Percentiles rank a stretch among this genome's conserved stretches.
Evolutionary conservation across 768 basidiomycete species (phyloP).

Genomic region (Leccinum longicurvipes): DNA sequence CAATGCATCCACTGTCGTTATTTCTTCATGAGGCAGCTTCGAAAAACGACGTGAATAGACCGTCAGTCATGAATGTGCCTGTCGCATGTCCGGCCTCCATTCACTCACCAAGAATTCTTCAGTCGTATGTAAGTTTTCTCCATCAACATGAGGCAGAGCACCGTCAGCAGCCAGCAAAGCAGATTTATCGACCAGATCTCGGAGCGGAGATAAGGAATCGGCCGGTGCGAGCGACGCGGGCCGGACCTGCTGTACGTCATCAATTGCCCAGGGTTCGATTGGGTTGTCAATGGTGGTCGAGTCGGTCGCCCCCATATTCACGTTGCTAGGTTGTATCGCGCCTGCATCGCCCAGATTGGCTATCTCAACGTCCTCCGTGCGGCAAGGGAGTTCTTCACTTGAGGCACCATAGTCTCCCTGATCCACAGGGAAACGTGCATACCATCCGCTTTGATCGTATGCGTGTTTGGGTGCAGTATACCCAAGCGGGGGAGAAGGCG

Average conservation of each 20-base stretch:
- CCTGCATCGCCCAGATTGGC: conserved; percentile 4
- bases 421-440: conserved; percentile 11
- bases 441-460: conserved; percentile 18
- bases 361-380: conserved; percentile 7
- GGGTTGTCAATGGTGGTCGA: neutral
- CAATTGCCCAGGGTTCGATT: conserved; percentile 6
- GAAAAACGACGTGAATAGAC: conserved; percentile 1
- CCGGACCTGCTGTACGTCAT: conserved; percentile 12
- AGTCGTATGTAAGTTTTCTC: conserved; percentile 5
- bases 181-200: conserved; percentile 4
- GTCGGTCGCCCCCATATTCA: neutral
- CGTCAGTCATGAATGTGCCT: conserved; percentile 2
- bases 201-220: conserved; percentile 31
- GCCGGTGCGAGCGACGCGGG: conserved; percentile 21
- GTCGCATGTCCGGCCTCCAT: neutral
- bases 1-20: neutral
- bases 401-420: conserved; percentile 6
- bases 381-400: conserved; percentile 9
- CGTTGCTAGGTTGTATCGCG: conserved; percentile 10
- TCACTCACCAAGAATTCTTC: conserved; percentile 18
- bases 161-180: conserved; percentile 5
- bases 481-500: conserved; percentile 2
- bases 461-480: conserved; percentile 2
- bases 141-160: conserved; percentile 16
- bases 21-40: conserved; percentile 9